A percentile compares a stretch with the other conserved stretches of the same genome.
Conservation (phyloP, 2,329 filamentous ascomycete species). For the Aschersonia sp. region DNA sequence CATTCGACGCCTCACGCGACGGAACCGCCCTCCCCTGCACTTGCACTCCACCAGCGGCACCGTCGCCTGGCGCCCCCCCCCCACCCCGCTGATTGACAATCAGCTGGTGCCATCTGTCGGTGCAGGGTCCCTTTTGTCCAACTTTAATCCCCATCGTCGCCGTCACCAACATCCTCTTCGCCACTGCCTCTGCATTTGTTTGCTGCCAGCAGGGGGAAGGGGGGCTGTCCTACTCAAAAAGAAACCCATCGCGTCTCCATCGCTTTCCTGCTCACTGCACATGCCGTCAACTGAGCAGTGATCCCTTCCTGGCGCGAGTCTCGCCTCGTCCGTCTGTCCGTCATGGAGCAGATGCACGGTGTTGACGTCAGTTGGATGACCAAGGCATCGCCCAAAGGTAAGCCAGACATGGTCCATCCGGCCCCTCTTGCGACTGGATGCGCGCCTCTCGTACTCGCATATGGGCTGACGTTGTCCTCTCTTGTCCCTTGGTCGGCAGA, state of each 20-base stretch:
- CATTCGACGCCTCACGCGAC: neutral
- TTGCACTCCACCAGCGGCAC: neutral
- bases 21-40: neutral
- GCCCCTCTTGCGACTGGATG: neutral
- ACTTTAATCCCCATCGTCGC: no score
- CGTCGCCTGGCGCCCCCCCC: neutral
- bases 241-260: neutral
- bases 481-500: constrained; percentile 7
- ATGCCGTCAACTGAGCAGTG: neutral
- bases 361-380: constrained; percentile 85
- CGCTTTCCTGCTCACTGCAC: neutral
- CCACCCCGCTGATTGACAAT: neutral
- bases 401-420: neutral
- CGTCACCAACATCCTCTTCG: neutral
- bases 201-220: no score
- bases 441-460: neutral
- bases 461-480: neutral
- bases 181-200: neutral
- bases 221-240: neutral
- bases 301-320: neutral
- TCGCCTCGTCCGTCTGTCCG: constrained; percentile 8
- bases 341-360: constrained; percentile 68
- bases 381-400: constrained; percentile 72
- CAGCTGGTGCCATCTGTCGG: neutral
- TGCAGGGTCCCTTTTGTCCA: neutral